These are phyloP conservation scores for Calocera cornea DNA, from an alignment of 768 basidiomycete species.

Conservation along the genomic window DNA sequence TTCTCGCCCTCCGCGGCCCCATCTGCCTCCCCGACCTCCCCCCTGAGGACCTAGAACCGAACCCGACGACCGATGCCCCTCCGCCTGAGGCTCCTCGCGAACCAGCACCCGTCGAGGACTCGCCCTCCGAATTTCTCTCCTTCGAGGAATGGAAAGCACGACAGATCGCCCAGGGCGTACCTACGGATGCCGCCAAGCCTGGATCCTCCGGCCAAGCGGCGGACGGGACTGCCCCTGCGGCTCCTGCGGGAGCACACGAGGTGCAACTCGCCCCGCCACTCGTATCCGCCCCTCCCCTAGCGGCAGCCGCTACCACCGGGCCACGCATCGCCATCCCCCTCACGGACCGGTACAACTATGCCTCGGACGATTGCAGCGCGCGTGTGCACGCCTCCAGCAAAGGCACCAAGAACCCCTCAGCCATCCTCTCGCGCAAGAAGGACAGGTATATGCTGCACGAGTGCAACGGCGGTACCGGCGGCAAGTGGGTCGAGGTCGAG, in stretches of 20 bases:
- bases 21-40: not conserved
- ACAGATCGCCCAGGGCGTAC: constrained; percentile 27
- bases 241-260: constrained; percentile 14
- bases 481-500: constrained; percentile 79
- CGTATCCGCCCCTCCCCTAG: not conserved
- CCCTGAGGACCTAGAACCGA: not conserved
- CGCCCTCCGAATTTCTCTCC: constrained; percentile 37
- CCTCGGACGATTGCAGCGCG: constrained; percentile 82
- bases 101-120: not conserved
- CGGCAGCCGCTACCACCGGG: constrained; percentile 18
- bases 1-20: not conserved
- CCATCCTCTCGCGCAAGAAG: constrained; percentile 77
- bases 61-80: not conserved
- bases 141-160: constrained; percentile 84
- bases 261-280: constrained; percentile 21
- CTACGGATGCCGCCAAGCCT: constrained; percentile 17
- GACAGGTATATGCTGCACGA: constrained; percentile 97
- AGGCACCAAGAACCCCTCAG: constrained; percentile 64
- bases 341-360: constrained; percentile 88
- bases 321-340: constrained; percentile 62
- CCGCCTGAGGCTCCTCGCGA: not conserved
- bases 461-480: constrained; percentile 46
- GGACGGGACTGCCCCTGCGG: constrained; percentile 13
- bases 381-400: constrained; percentile 76
- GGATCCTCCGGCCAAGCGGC: constrained; percentile 20